Conservation (phyloP, 169 alveolate species). For the Perkinsus marinus region DNA sequence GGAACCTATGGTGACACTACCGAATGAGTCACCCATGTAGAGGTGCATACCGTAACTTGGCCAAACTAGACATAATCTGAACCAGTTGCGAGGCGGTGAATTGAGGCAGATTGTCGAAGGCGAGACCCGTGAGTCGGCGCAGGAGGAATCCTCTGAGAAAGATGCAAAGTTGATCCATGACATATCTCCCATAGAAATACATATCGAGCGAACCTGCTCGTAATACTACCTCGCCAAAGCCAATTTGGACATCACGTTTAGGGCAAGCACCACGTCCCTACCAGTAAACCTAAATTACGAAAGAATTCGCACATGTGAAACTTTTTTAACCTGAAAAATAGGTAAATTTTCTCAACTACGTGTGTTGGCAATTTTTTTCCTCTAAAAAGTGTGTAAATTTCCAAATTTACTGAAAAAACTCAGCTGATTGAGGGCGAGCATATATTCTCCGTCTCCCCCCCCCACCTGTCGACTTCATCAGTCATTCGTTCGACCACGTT, state of each 20-base stretch:
- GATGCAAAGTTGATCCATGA: not conserved
- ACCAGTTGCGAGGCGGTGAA: conserved; percentile 30
- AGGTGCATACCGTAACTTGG: conserved; percentile 9
- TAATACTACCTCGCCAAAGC: not conserved
- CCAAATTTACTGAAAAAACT: too few relatives aligned
- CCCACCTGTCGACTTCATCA: conserved; percentile 29
- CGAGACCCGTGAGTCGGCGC: conserved; percentile 31
- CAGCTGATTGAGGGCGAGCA: too few relatives aligned
- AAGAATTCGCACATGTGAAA: too few relatives aligned
- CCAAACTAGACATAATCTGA: not conserved
- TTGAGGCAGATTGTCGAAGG: conserved; percentile 32
- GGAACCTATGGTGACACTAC: not conserved
- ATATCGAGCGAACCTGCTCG: too few relatives aligned
- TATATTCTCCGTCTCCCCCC: too few relatives aligned
- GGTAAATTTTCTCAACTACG: too few relatives aligned
- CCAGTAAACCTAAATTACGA: not conserved
- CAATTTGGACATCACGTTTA: not conserved
- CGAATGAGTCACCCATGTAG: not conserved
- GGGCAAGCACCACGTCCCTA: not conserved
- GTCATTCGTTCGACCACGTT: conserved; percentile 26
- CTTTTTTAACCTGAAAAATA: too few relatives aligned
- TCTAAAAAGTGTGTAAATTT: too few relatives aligned
- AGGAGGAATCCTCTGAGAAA: conserved; percentile 35
- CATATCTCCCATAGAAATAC: not conserved
- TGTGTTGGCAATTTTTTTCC: too few relatives aligned